These are phyloP conservation scores for Cercospora sp. DNA, from an alignment of 2,329 filamentous ascomycete species.

Conservation along the genomic window DNA sequence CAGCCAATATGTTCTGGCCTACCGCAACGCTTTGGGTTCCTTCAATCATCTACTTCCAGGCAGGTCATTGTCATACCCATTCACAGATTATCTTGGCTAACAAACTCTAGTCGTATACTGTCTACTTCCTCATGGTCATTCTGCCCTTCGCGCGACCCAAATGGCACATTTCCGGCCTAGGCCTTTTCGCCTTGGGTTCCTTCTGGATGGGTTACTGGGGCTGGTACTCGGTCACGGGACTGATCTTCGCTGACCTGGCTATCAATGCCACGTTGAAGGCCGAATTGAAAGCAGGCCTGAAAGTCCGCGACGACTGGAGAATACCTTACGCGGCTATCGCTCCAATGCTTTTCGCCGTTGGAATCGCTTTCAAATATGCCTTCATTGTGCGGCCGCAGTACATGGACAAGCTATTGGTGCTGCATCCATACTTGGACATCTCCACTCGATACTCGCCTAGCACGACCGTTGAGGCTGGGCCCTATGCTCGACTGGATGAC, in stretches of 20 bases:
- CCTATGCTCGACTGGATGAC: slow-evolving; percentile 35
- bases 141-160: slow-evolving; percentile 46
- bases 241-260: slow-evolving; percentile 32
- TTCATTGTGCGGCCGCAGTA: slow-evolving; percentile 32
- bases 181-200: slow-evolving; percentile 33
- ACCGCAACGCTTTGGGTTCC: slow-evolving; percentile 50
- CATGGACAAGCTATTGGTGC: slow-evolving; percentile 29
- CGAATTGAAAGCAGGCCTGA: slow-evolving; percentile 27
- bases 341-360: slow-evolving; percentile 17
- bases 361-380: slow-evolving; percentile 33
- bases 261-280: slow-evolving; percentile 24
- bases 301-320: slow-evolving; percentile 24
- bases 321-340: slow-evolving; percentile 29
- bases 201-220: slow-evolving; percentile 38
- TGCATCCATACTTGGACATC: slow-evolving; percentile 34
- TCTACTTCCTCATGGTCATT: slow-evolving; percentile 52
- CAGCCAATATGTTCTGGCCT: slow-evolving; percentile 47
- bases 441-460: slow-evolving; percentile 22
- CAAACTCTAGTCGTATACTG: slow-evolving; percentile 42
- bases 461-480: slow-evolving; percentile 25
- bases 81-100: not conserved
- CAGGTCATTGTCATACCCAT: not conserved
- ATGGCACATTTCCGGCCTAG: slow-evolving; percentile 43
- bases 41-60: slow-evolving; percentile 48
- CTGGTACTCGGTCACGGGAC: slow-evolving; percentile 34